A percentile compares a stretch with the other conserved stretches of the same genome.
Conservation (phyloP, 2,329 filamentous ascomycete species). For the Emmonsia crescens region DNA sequence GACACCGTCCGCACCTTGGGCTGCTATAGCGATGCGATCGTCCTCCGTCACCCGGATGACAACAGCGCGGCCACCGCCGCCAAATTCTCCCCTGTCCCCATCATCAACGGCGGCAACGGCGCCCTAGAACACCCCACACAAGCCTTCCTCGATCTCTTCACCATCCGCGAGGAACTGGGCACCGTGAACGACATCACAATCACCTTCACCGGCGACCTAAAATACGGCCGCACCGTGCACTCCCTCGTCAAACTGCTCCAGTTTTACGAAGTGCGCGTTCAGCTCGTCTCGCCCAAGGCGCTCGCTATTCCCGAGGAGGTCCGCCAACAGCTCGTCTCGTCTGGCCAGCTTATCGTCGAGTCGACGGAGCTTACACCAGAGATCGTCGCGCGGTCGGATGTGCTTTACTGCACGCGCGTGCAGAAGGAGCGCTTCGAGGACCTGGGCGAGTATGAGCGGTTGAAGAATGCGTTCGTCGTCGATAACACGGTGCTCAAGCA, state of each 20-base stretch:
- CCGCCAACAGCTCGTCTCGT: constrained; percentile 56
- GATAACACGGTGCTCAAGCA: constrained; percentile 83
- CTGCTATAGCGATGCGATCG: constrained; percentile 89
- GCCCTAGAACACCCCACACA: constrained; percentile 95
- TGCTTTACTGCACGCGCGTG: constrained; percentile 92
- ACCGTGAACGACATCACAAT: constrained; percentile 93
- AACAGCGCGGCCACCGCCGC: constrained; percentile 69
- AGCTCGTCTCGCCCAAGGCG: constrained; percentile 75
- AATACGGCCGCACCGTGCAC: constrained; percentile 89
- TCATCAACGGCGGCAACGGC: constrained; percentile 96
- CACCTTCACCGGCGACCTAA: constrained; percentile 87
- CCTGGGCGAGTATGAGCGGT: constrained; percentile 65
- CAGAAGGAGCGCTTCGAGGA: constrained; percentile 94
- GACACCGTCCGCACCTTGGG: constrained; percentile 88
- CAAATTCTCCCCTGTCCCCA: constrained; percentile 78
- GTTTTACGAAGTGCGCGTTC: constrained; percentile 90
- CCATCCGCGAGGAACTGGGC: constrained; percentile 92
- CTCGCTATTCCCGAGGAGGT: constrained; percentile 68
- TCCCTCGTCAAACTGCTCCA: constrained; percentile 86
- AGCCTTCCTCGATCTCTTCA: constrained; percentile 95
- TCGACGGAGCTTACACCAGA: constrained; percentile 72
- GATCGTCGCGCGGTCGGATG: constrained; percentile 75
- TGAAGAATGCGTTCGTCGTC: constrained; percentile 82
- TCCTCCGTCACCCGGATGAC: constrained; percentile 87
- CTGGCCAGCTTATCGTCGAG: constrained; percentile 68